These are phyloP conservation scores for Mycena latifolia DNA, from an alignment of 768 basidiomycete species.

Conservation along the genomic window DNA sequence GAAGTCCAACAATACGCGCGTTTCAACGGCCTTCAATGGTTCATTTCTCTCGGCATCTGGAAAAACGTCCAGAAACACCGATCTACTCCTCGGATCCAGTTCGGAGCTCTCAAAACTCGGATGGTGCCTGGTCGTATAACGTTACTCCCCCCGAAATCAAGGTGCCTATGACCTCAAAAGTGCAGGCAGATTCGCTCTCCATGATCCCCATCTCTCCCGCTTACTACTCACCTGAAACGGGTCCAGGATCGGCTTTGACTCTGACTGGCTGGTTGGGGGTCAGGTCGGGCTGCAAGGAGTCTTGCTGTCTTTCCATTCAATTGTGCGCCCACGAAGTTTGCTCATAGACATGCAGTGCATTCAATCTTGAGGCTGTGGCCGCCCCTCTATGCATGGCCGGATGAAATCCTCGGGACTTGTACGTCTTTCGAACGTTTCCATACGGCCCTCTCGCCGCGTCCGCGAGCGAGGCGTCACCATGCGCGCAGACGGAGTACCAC, in stretches of 20 bases:
- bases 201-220: conserved; percentile 3
- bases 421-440: too few relatives aligned
- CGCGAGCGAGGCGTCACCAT: too few relatives aligned
- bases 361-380: neutral
- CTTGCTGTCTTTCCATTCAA: neutral
- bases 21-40: neutral
- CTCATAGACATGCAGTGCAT: too few relatives aligned
- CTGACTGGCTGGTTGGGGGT: neutral
- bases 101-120: neutral
- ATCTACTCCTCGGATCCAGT: neutral
- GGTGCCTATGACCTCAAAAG: neutral
- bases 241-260: neutral
- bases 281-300: neutral
- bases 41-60: neutral
- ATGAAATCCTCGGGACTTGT: too few relatives aligned
- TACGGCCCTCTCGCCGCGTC: too few relatives aligned
- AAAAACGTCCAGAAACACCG: neutral
- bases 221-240: neutral
- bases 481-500: too few relatives aligned
- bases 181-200: neutral
- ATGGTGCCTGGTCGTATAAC: neutral
- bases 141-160: neutral
- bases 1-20: too few relatives aligned
- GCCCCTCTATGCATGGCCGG: neutral
- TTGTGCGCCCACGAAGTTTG: neutral